Evolutionary conservation across 768 basidiomycete genomes (phyloP), one percentile per base, ranked within the genome.

Genomic region (Lepiota brunneoincarnata): DNA sequence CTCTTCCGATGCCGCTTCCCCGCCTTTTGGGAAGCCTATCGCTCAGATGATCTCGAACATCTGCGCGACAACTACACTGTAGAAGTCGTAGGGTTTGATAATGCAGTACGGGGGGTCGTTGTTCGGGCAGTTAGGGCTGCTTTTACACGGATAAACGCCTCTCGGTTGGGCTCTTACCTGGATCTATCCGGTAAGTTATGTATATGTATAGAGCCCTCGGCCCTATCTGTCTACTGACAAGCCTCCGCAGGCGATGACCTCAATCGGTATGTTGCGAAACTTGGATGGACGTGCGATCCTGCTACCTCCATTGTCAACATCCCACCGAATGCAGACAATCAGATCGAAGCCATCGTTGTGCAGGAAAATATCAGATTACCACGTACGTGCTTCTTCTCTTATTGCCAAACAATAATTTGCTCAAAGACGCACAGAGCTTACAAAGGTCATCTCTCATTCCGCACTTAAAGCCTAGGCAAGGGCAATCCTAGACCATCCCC

Each of bases 1-100:
- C 79, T 91, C 53, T 86, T 85, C 61, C 86, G 89, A 58, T 93
- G 93, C 71, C 84, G 89, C 53, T 94, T 95, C 76, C 86, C 90
- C 44, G 81, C 84, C 2, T 95, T 95, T 74, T 95, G 93, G 93
- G 63, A 74, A 56, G 69, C 79, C 23, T 93, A 89, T 69, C 80
- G 73, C 58, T 91, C 90, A 2, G 81, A 82, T 21, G 76, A 82
- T 41, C 75, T 91, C 5, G 86, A 89, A 58, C 67, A 69, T n/a
- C 70, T 93, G 48, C 79, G 92, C 40, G 89, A 91, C 60, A 92
- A 93, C 66, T 93, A 91, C 67, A 93, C 90, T 1, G 79, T 92
- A 5, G 92, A 93, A 66, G 86, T 83, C 50, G 75, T 77, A 26
- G 91, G 92, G 2, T 93, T 93, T 59, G 91, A 93, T 63, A 81